Conservation (phyloP, 805 yeast species). For the Lipomyces sp. region DNA sequence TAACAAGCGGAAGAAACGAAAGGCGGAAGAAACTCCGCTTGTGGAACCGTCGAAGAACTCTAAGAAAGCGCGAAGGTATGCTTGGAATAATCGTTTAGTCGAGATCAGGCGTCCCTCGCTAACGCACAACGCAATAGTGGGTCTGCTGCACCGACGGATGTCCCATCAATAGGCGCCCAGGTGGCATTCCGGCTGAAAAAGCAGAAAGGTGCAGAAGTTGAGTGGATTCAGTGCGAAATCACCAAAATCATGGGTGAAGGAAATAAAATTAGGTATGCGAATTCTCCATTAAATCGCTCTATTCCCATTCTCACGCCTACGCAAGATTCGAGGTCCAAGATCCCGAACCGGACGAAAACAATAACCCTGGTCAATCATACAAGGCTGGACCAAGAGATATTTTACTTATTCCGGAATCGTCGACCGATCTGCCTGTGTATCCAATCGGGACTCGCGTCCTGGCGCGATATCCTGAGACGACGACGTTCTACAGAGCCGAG, state of each 20-base stretch:
- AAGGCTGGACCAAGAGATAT: conserved; percentile 83
- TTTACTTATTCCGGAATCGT: conserved; percentile 66
- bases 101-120: neutral
- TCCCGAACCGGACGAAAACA: conserved; percentile 95
- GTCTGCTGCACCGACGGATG: conserved; percentile 25
- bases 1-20: conserved; percentile 34
- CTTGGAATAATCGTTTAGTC: neutral
- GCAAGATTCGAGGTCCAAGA: conserved; percentile 84
- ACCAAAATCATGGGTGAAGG: conserved; percentile 77
- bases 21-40: conserved; percentile 29
- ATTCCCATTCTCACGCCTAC: conserved; percentile 13
- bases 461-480: conserved; percentile 96
- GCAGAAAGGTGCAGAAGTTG: conserved; percentile 72
- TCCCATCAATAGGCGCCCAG: conserved; percentile 59
- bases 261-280: conserved; percentile 44
- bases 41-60: conserved; percentile 26
- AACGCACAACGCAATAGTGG: conserved; percentile 12
- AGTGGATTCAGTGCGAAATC: conserved; percentile 97
- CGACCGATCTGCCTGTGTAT: conserved; percentile 55
- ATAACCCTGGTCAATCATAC: conserved; percentile 84
- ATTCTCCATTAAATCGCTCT: neutral
- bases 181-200: conserved; percentile 78
- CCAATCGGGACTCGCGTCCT: conserved; percentile 81
- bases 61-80: conserved; percentile 33
- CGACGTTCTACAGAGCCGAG: conserved; percentile 94